Conservation (phyloP, 352 stramenopile genomes). For the Pythium apleroticum region DNA sequence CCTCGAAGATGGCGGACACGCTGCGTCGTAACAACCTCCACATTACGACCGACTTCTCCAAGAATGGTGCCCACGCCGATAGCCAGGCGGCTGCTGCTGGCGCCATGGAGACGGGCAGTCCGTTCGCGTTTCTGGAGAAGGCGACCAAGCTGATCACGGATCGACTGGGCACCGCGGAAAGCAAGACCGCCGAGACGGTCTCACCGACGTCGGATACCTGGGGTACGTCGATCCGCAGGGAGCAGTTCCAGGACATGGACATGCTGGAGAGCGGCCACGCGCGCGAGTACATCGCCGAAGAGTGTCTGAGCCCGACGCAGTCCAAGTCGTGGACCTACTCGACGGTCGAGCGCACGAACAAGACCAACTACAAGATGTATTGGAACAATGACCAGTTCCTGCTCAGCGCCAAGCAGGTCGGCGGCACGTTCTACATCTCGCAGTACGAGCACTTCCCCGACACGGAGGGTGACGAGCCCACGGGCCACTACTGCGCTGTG, state of each 20-base stretch:
- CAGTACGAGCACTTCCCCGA: slow-evolving; percentile 89
- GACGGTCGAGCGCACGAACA: slow-evolving; percentile 78
- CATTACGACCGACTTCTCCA: slow-evolving; percentile 57
- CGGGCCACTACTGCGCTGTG: slow-evolving; percentile 75
- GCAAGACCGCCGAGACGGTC: slow-evolving; percentile 30
- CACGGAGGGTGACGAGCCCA: slow-evolving; percentile 45
- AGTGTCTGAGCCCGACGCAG: slow-evolving; percentile 75
- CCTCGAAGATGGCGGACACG: slow-evolving; percentile 61
- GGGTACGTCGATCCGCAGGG: slow-evolving; percentile 61
- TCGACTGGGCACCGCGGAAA: slow-evolving; percentile 24
- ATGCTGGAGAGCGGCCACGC: slow-evolving; percentile 82
- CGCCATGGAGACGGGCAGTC: slow-evolving; percentile 33
- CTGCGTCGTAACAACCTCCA: slow-evolving; percentile 45
- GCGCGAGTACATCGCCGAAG: slow-evolving; percentile 80
- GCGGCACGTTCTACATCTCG: slow-evolving; percentile 86
- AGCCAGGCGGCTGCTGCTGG: slow-evolving; percentile 12
- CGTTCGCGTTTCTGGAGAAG: slow-evolving; percentile 49
- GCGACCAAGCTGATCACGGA: slow-evolving; percentile 61
- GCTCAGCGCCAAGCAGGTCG: slow-evolving; percentile 81
- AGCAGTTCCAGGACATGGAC: slow-evolving; percentile 84
- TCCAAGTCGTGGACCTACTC: slow-evolving; percentile 82
- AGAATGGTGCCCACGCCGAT: slow-evolving; percentile 13
- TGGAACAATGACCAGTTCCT: slow-evolving; percentile 87
- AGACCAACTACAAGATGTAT: slow-evolving; percentile 88
- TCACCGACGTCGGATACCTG: slow-evolving; percentile 35